phyloP scores from a whole-genome alignment of 495 filamentous ascomycete species.

The Neurospora sp. region DNA sequence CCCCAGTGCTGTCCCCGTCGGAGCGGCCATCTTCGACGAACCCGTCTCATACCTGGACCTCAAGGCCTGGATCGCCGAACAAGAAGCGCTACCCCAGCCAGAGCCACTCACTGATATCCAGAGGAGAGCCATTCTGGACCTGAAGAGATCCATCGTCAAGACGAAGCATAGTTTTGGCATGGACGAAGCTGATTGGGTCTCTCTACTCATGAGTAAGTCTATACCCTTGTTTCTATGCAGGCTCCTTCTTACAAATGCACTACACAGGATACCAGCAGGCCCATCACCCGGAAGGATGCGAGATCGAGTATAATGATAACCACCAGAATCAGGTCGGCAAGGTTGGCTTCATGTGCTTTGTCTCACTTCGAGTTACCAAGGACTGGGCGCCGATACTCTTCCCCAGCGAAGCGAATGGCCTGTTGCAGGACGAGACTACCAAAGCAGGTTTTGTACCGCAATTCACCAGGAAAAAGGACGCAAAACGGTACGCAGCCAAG shows the following conservation, averaged over 20 bases:
- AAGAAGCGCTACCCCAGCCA: constrained; percentile 18
- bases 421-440: constrained; percentile 3
- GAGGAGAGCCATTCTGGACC: constrained; percentile 19
- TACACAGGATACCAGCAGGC: constrained; percentile 12
- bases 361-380: constrained; percentile 1
- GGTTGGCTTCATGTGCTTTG: constrained; percentile 7
- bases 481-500: constrained; percentile 36
- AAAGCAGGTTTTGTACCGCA: constrained; percentile 4
- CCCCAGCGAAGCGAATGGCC: constrained; percentile 15
- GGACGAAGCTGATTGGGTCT: constrained; percentile 27
- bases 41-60: constrained; percentile 20
- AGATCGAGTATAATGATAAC: neutral
- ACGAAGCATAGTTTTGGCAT: constrained; percentile 16
- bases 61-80: constrained; percentile 26
- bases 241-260: neutral
- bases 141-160: constrained; percentile 16
- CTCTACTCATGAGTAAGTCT: constrained; percentile 23
- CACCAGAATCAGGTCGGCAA: neutral
- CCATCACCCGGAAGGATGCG: constrained; percentile 2
- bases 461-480: constrained; percentile 33
- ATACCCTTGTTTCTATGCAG: neutral
- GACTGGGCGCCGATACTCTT: constrained; percentile 14
- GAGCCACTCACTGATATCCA: constrained; percentile 22
- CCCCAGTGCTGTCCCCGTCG: neutral
- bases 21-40: constrained; percentile 1